phyloP scores from a whole-genome alignment of 1,284 basidiomycete species.

The Ustilago loliicola region DNA sequence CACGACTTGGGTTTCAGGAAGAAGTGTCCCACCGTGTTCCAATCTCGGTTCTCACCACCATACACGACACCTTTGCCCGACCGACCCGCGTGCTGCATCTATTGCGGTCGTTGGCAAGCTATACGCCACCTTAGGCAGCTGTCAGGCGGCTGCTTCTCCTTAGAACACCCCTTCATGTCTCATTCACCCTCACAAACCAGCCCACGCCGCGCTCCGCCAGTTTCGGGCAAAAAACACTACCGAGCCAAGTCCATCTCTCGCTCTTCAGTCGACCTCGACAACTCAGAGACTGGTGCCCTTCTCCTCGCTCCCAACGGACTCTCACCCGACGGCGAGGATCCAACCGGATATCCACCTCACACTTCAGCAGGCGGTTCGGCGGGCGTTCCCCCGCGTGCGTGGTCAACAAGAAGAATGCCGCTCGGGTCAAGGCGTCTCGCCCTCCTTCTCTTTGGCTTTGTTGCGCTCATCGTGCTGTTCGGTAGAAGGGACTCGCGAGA shows the following conservation, averaged over 20 bases:
- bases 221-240: conserved; percentile 43
- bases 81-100: conserved; percentile 6
- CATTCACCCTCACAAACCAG: conserved; percentile 20
- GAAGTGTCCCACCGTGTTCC: conserved; percentile 5
- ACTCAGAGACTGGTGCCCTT: conserved; percentile 44
- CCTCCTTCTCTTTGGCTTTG: conserved; percentile 41
- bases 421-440: conserved; percentile 44
- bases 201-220: conserved; percentile 26
- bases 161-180: conserved; percentile 31
- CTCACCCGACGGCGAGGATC: conserved; percentile 26
- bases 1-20: conserved; percentile 9
- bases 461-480: conserved; percentile 45
- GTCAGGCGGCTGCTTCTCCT: conserved; percentile 8
- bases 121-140: conserved; percentile 15
- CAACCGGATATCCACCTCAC: conserved; percentile 28
- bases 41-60: conserved; percentile 1
- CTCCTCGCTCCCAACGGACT: conserved; percentile 40
- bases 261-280: conserved; percentile 45
- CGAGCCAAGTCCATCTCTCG: conserved; percentile 45
- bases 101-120: conserved; percentile 12
- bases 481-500: conserved; percentile 45
- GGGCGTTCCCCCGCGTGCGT: conserved; percentile 18
- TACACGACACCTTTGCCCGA: not conserved
- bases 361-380: conserved; percentile 16
- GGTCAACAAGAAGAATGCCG: conserved; percentile 46